phyloP scores from a whole-genome alignment of 257 asterid species.

The Petrea volubilis region DNA sequence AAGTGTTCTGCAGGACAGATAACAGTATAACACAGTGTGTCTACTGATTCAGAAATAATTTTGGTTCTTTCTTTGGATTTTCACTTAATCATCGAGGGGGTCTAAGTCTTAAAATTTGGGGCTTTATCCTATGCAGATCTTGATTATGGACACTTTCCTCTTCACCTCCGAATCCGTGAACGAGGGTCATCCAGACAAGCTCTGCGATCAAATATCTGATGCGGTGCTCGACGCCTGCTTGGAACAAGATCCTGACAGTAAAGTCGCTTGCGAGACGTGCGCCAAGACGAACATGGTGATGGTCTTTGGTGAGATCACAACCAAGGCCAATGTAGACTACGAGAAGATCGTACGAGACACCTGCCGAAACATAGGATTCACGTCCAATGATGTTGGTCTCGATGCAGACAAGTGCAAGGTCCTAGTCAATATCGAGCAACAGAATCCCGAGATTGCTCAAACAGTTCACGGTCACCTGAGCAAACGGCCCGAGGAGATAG shows the following conservation, averaged over 20 bases:
- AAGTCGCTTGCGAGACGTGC: no score
- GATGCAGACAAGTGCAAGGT: no score
- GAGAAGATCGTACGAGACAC: constrained; percentile 66
- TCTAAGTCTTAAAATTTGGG: neutral
- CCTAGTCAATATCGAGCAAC: no score
- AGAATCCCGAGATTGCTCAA: constrained; percentile 69
- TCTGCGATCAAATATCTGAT: constrained; percentile 67
- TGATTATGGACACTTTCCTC: constrained; percentile 56
- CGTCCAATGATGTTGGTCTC: constrained; percentile 59
- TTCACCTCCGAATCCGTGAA: constrained; percentile 69
- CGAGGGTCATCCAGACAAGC: constrained; percentile 76
- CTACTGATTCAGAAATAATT: neutral
- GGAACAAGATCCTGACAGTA: no score
- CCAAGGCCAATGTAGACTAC: constrained; percentile 46
- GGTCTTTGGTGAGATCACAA: no score
- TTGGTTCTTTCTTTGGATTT: neutral
- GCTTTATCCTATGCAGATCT: constrained; percentile 23
- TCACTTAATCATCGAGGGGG: neutral
- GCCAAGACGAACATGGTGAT: no score
- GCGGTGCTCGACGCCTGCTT: no score
- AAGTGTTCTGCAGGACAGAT: neutral
- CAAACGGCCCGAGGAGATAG: constrained; percentile 62
- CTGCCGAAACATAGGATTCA: constrained; percentile 58
- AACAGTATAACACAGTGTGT: no score
- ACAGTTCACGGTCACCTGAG: constrained; percentile 65